A percentile compares a stretch with the other conserved stretches of the same genome.
Evolutionary conservation across 2,329 filamentous ascomycete species (phyloP).

Genomic region (Diaporthe vexans): DNA sequence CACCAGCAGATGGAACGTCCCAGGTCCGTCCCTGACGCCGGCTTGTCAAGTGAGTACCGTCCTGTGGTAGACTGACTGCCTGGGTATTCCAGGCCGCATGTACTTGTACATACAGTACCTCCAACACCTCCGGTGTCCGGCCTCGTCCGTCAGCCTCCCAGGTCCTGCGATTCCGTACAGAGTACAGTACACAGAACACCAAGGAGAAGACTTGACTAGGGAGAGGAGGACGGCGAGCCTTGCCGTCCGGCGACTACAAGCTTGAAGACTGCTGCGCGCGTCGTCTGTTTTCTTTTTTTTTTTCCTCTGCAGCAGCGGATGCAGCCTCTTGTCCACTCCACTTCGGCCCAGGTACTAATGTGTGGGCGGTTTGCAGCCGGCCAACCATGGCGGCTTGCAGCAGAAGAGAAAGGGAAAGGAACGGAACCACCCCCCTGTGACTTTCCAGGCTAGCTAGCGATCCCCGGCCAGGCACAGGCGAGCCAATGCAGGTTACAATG

Average conservation of each 20-base stretch:
- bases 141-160: not conserved
- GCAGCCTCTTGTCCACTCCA: slow-evolving; percentile 30
- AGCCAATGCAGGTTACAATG: slow-evolving; percentile 32
- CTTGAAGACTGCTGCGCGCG: not conserved
- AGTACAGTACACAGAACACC: not conserved
- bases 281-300: not conserved
- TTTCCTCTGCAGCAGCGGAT: slow-evolving; percentile 20
- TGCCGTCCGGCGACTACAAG: not conserved
- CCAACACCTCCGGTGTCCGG: not conserved
- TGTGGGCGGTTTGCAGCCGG: slow-evolving; percentile 20
- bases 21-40: slow-evolving; percentile 41
- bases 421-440: slow-evolving; percentile 15
- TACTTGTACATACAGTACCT: not conserved
- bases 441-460: slow-evolving; percentile 37
- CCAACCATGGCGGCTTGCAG: slow-evolving; percentile 35
- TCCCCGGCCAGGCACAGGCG: slow-evolving; percentile 34
- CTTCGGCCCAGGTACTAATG: slow-evolving; percentile 40
- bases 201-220: not conserved
- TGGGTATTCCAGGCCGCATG: too few species aligned
- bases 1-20: slow-evolving; percentile 34
- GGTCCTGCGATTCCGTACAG: not conserved
- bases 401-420: slow-evolving; percentile 14
- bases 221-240: not conserved
- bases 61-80: not conserved
- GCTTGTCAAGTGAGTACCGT: slow-evolving; percentile 16